Conservation (phyloP, 805 yeast species). For the Millerago galiae region DNA sequence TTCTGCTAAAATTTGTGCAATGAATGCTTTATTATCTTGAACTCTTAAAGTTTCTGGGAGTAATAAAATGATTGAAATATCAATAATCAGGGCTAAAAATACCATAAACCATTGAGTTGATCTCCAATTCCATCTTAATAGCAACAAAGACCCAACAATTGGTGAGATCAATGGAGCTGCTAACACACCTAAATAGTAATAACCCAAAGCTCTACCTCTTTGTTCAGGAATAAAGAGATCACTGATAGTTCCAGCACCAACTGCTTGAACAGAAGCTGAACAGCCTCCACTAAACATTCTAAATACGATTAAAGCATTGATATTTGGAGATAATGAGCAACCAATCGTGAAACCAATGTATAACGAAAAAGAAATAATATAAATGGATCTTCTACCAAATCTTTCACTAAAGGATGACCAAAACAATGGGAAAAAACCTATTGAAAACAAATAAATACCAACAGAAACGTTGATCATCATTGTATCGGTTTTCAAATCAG, state of each 20-base stretch:
- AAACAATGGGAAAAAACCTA: slow-evolving; percentile 83
- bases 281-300: slow-evolving; percentile 73
- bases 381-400: slow-evolving; percentile 69
- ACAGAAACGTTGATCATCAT: slow-evolving; percentile 69
- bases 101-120: slow-evolving; percentile 84
- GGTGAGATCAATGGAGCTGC: slow-evolving; percentile 80
- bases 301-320: slow-evolving; percentile 57
- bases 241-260: slow-evolving; percentile 84
- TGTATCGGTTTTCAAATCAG: slow-evolving; percentile 48
- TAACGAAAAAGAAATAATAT: slow-evolving; percentile 57
- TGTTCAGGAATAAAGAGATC: slow-evolving; percentile 62
- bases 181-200: slow-evolving; percentile 73
- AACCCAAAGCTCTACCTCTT: slow-evolving; percentile 76
- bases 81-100: slow-evolving; percentile 52
- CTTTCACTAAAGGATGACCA: slow-evolving; percentile 79
- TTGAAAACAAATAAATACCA: slow-evolving; percentile 65
- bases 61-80: slow-evolving; percentile 41
- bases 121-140: slow-evolving; percentile 76
- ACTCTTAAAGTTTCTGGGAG: slow-evolving; percentile 73
- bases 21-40: slow-evolving; percentile 45
- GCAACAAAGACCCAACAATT: slow-evolving; percentile 70
- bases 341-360: slow-evolving; percentile 68
- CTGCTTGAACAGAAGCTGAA: slow-evolving; percentile 80
- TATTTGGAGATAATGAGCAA: slow-evolving; percentile 56
- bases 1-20: slow-evolving; percentile 38